Conservation (phyloP, 306 rosid species). For the Ormosia emarginata region DNA sequence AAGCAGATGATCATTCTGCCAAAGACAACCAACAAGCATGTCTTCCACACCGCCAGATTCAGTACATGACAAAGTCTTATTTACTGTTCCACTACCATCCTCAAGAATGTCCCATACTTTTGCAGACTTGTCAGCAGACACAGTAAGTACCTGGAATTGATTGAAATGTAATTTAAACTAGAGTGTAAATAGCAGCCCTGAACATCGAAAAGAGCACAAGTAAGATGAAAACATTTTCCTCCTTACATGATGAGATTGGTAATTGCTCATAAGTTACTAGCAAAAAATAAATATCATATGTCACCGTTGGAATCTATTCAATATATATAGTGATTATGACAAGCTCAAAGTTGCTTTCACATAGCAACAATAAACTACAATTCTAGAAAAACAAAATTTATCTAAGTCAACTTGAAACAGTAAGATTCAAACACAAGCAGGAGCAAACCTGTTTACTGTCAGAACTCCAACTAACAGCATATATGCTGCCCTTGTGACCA, state of each 20-base stretch:
- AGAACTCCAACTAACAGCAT: slow-evolving; percentile 94
- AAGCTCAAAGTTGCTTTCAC: background rate
- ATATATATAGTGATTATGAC: background rate
- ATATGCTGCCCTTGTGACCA: slow-evolving; percentile 93
- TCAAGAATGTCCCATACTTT: slow-evolving; percentile 82
- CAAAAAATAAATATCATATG: background rate
- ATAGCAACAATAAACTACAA: background rate
- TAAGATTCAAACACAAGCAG: background rate
- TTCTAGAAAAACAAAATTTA: background rate
- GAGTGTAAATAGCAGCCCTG: background rate
- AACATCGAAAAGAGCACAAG: background rate
- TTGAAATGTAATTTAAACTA: background rate
- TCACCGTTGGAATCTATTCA: background rate
- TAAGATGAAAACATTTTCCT: background rate
- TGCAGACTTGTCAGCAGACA: slow-evolving; percentile 96
- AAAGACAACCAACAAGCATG: slow-evolving; percentile 91
- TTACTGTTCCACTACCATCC: slow-evolving; percentile 69
- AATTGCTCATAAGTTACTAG: background rate
- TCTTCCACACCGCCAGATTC: slow-evolving; percentile 88
- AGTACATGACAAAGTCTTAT: slow-evolving; percentile 52
- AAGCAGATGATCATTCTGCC: slow-evolving; percentile 84
- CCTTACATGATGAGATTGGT: background rate
- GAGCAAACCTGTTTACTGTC: slow-evolving; percentile 76
- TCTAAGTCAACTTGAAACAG: slow-evolving; percentile 3
- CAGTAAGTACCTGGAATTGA: slow-evolving; percentile 71